Evolutionary conservation across 305 asterid species (phyloP), one percentile per base, ranked within the genome.

Genomic region (Rubia peregrina): DNA sequence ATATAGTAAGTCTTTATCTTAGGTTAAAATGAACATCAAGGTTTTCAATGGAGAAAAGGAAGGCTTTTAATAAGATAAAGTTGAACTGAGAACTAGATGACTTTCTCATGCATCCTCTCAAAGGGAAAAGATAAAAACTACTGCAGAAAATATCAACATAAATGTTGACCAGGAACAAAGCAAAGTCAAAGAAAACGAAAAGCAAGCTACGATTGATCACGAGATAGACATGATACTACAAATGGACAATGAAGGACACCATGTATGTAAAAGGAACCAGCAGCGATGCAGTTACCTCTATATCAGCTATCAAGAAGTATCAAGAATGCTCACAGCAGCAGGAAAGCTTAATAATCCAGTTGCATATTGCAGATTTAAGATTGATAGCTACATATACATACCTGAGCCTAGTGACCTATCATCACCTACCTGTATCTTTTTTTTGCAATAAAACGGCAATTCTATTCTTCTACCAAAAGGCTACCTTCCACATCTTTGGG

Each of bases 11-110:
- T 46, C 7, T 22, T 16, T 49, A 68, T 38, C 9, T 33, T 30
- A 73, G 7, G 36, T 33, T 41, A 48, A 57, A 48, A 55, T 70
- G 30, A 36, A n/a, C 22, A 44, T 33, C 51, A 69, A 14, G 59
- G 24, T 72, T 70, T n/a, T 43, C 48, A 63, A 24, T 42, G 36
- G 17, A 56, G 40, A 46, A 13, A 72, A 19, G 21, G 51, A 53
- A 38, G 59, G 62, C 51, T 36, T 11, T 49, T 49, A 51, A 9
- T 21, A 51, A n/a, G 19, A 49, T 7, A 19, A 36, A 19, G 2
- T 21, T 51, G 69, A 26, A 61, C 68, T 9, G 49, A 26, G n/a
- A 61, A 71, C 43, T 26, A 61, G 4, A 46, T 33, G 21, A 61
- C 69, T 71, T 71, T 49, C 61, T 44, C 59, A 21, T 26, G 17